Evolutionary conservation across 2,329 filamentous ascomycete species (phyloP), one percentile per base, ranked within the genome.

Genomic region (Diatrype stigma): DNA sequence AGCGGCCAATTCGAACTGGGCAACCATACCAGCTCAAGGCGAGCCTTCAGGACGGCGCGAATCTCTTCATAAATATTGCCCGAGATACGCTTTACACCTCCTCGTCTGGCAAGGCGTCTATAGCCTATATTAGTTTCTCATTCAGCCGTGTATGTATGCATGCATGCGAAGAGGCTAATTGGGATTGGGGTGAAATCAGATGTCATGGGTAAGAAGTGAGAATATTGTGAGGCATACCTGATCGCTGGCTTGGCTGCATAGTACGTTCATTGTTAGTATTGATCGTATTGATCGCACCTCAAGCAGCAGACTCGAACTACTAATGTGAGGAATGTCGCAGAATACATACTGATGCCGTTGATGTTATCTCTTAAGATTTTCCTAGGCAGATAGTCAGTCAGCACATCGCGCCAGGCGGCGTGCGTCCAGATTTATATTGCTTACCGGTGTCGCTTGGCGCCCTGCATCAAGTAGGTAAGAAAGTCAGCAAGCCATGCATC

Each of bases 21-120:
- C 42, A 34, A 26, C 49, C 70, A 32, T 70, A 85, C 82, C 26
- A 56, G 55, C 5, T 69, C 57, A 0, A 92, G 67, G 0, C 76
- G 71, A 0, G 59, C 53, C 21, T 75, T 80, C 1, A 92, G 48
- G 0, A 74, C 80, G 0, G 3, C 17, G 0, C 89, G 73, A 0
- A 77, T 66, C 0, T 88, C 84, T 0, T 83, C 74, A 60, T 92
- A 92, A 2, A 91, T 85, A 0, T 44, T 56, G 0, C 64, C 78
- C 0, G 84, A 85, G 8, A 92, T 90, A 0, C 88, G 75, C 64
- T 91, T 91, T 0, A 93, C 85, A 0, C 89, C 89, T 1, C 88
- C 89, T 6, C 89, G 82, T 6, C 89, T 81, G 1, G 89, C 89
- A 0, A 93, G 69, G 38, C 88, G 84, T 57, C 87, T 85, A 51